Evolutionary conservation across 2,329 filamentous ascomycete genomes (phyloP).

Genomic region (Phialophora verrucosa): DNA sequence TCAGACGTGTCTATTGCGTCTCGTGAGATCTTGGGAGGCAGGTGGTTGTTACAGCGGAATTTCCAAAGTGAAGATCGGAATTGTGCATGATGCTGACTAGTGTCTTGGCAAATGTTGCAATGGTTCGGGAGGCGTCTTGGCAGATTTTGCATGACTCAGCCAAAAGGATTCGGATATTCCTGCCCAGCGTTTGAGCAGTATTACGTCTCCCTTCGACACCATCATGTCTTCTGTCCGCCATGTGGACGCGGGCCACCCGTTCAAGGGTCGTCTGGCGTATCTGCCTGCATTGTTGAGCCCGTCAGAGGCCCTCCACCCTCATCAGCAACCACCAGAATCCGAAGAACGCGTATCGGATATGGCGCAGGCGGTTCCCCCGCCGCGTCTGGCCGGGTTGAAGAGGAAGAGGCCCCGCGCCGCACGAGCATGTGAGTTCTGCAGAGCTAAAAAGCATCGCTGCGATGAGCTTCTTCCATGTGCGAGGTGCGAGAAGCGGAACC

Average conservation of each 20-base stretch:
- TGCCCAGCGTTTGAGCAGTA: background rate
- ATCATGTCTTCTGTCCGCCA: background rate
- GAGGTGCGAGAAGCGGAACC: conserved; percentile 48
- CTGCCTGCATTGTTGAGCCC: conserved; percentile 7
- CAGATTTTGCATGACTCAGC: background rate
- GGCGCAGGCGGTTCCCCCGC: background rate
- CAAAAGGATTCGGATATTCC: background rate
- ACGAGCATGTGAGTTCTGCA: conserved; percentile 55
- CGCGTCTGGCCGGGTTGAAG: background rate
- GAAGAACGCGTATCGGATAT: background rate
- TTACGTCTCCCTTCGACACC: background rate
- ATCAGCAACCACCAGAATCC: background rate
- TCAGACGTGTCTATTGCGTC: background rate
- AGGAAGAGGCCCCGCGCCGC: conserved; percentile 49
- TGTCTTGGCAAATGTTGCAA: too few species aligned
- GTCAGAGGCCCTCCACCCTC: background rate
- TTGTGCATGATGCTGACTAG: background rate
- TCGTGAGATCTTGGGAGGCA: background rate
- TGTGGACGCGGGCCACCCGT: conserved; percentile 1
- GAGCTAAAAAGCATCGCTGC: conserved; percentile 57
- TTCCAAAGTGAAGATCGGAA: background rate
- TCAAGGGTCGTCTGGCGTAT: conserved; percentile 5
- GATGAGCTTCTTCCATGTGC: conserved; percentile 53
- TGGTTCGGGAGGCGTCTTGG: background rate
- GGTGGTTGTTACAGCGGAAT: background rate